These are phyloP conservation scores for Pharus latifolius DNA, from an alignment of 176 grass and related monocot species.

Conservation along the genomic window DNA sequence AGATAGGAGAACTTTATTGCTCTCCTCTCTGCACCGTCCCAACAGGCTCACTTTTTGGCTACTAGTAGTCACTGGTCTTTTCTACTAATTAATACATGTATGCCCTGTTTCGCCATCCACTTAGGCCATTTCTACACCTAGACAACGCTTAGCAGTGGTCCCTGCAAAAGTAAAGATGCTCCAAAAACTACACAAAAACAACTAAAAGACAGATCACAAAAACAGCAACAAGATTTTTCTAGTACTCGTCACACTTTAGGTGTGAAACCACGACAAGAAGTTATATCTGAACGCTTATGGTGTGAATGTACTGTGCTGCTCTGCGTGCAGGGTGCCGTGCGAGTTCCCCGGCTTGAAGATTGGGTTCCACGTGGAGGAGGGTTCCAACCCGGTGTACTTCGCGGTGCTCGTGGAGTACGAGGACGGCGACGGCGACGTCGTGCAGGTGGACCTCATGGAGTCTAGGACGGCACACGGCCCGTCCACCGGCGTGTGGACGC, in stretches of 20 bases:
- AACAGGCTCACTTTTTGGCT: conserved; percentile 1
- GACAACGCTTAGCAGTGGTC: no score
- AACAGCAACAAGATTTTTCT: background rate
- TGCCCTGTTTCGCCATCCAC: background rate
- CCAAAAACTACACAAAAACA: background rate
- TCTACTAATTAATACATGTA: conserved; percentile 4
- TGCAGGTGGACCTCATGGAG: conserved; percentile 74
- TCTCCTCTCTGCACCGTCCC: background rate
- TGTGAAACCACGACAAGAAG: no score
- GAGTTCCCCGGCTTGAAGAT: conserved; percentile 74
- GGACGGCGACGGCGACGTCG: conserved; percentile 86
- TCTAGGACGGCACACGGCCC: conserved; percentile 7
- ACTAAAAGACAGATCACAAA: background rate
- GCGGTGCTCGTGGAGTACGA: conserved; percentile 82
- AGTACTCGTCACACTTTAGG: no score
- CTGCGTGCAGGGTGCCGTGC: conserved; percentile 54
- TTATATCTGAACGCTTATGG: no score
- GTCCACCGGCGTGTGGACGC: conserved; percentile 32
- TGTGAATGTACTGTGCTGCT: no score
- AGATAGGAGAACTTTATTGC: conserved; percentile 12
- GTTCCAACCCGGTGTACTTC: conserved; percentile 66
- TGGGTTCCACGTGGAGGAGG: conserved; percentile 72
- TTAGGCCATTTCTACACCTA: no score
- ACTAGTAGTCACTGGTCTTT: conserved; percentile 1
- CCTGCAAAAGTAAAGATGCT: background rate